Conservation (phyloP, 2,329 filamentous ascomycete species). For the Penicillium sp. region DNA sequence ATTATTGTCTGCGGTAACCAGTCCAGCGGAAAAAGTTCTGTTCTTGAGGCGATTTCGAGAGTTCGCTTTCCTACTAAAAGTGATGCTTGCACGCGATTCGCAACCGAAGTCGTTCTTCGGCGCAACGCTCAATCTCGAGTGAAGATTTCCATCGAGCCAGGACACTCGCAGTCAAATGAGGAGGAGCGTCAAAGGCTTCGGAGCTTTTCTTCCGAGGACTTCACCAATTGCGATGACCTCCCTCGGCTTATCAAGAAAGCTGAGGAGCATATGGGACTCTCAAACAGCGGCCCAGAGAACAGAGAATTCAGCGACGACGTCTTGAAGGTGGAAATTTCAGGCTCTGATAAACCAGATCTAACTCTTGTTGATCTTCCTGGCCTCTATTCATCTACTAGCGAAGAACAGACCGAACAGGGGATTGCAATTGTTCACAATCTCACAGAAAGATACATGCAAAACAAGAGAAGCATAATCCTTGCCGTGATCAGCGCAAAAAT, state of each 20-base stretch:
- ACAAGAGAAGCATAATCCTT: conserved; percentile 63
- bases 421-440: conserved; percentile 57
- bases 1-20: conserved; percentile 65
- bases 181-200: conserved; percentile 12
- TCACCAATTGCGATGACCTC: conserved; percentile 36
- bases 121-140: conserved; percentile 42
- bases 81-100: conserved; percentile 63
- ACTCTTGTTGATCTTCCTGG: conserved; percentile 67
- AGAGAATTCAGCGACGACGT: conserved; percentile 49
- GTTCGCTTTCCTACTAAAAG: conserved; percentile 62
- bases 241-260: conserved; percentile 57
- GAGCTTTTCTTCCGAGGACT: conserved; percentile 15
- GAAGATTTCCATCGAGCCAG: conserved; percentile 51
- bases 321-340: conserved; percentile 63
- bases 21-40: conserved; percentile 63
- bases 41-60: not conserved
- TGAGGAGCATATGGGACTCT: conserved; percentile 56
- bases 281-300: conserved; percentile 10
- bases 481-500: conserved; percentile 57
- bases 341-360: conserved; percentile 63
- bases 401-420: conserved; percentile 57
- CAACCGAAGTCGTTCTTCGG: conserved; percentile 63
- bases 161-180: conserved; percentile 21
- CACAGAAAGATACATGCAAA: conserved; percentile 59
- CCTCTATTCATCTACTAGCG: conserved; percentile 58